Percentiles rank a stretch among this genome's conserved stretches.
Conservation (phyloP, 192 early-diverging fungal genomes). For the Linnemannia elongata region DNA sequence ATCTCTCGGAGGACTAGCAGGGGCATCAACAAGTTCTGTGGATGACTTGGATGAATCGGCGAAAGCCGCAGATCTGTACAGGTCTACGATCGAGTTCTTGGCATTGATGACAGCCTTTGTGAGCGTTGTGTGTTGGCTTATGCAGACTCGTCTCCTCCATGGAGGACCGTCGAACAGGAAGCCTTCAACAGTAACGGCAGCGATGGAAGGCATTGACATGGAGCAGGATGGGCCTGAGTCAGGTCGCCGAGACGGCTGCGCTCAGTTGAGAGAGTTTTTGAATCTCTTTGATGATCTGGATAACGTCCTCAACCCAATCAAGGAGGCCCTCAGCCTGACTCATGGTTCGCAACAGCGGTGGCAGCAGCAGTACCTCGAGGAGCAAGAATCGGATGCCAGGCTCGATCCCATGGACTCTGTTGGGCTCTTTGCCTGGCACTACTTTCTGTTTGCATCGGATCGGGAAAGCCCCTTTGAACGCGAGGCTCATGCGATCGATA, state of each 20-base stretch:
- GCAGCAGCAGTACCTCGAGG: neutral
- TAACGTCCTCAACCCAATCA: slow-evolving; percentile 45
- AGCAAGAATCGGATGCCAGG: neutral
- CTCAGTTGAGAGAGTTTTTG: slow-evolving; percentile 31
- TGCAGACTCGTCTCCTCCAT: slow-evolving; percentile 22
- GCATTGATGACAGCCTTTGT: slow-evolving; percentile 63
- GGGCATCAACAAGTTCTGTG: neutral
- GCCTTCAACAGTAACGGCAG: neutral
- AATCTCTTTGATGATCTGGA: slow-evolving; percentile 52
- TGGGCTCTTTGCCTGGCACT: slow-evolving; percentile 44
- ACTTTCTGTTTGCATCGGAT: slow-evolving; percentile 21
- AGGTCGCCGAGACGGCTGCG: neutral
- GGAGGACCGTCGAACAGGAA: neutral
- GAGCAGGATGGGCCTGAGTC: neutral
- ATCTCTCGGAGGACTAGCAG: neutral
- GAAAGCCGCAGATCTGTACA: slow-evolving; percentile 29
- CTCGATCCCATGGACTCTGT: slow-evolving; percentile 1
- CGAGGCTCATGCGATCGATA: slow-evolving; percentile 7
- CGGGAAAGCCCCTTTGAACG: slow-evolving; percentile 6
- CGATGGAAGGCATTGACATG: slow-evolving; percentile 17
- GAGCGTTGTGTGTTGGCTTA: slow-evolving; percentile 58
- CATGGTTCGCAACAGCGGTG: neutral
- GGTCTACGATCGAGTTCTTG: slow-evolving; percentile 53
- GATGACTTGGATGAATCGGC: slow-evolving; percentile 17
- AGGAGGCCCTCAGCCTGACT: slow-evolving; percentile 47